These are phyloP conservation scores for Boletus sp. DNA, from an alignment of 768 basidiomycete genomes.

Conservation along the genomic window DNA sequence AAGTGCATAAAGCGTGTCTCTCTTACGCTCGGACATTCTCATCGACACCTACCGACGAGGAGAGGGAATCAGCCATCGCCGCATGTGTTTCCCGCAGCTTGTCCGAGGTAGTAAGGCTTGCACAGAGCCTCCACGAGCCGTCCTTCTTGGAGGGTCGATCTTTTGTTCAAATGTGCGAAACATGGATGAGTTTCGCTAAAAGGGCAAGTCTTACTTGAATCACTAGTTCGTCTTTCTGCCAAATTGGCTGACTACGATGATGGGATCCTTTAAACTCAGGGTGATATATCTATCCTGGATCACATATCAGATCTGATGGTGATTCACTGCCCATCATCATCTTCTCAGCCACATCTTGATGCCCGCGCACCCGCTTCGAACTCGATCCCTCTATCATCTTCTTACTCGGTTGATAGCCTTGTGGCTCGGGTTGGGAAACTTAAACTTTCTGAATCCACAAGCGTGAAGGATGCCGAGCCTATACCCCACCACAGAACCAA, in stretches of 20 bases:
- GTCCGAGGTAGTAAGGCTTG: conserved; percentile 40
- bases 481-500: neutral
- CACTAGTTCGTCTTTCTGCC: neutral
- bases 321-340: conserved; percentile 3
- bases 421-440: conserved; percentile 18
- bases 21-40: conserved; percentile 25
- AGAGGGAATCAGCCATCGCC: conserved; percentile 29
- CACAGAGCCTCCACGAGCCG: conserved; percentile 37
- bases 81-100: conserved; percentile 44
- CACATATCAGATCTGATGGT: conserved; percentile 45
- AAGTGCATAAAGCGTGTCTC: conserved; percentile 50
- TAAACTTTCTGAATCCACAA: conserved; percentile 13
- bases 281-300: conserved; percentile 47
- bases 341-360: neutral
- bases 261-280: conserved; percentile 32
- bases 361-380: neutral
- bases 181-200: conserved; percentile 67
- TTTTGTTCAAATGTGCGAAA: conserved; percentile 67
- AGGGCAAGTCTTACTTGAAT: conserved; percentile 40
- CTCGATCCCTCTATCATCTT: neutral
- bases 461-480: neutral
- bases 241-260: neutral
- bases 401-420: conserved; percentile 19
- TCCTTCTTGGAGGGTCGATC: conserved; percentile 48
- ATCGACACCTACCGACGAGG: conserved; percentile 11